Conservation (phyloP, 768 basidiomycete species). For the Hypholoma sublateritium region DNA sequence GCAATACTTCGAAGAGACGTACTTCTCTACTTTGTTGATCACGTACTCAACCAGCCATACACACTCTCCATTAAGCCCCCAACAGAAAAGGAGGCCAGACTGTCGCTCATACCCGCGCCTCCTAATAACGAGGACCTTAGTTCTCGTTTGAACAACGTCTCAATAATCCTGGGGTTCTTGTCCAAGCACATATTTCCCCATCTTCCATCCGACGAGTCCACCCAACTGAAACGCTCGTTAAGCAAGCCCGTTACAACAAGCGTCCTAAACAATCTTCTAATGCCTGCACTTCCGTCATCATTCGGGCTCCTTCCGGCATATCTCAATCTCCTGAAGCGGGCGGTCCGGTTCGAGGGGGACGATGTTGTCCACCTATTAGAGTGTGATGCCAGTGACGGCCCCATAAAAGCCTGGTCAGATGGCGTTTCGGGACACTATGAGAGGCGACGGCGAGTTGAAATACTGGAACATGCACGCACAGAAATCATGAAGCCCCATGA, state of each 20-base stretch:
- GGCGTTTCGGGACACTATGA: slow-evolving; percentile 77
- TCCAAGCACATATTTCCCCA: slow-evolving; percentile 52
- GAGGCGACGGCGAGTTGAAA: slow-evolving; percentile 62
- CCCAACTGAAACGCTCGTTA: slow-evolving; percentile 54
- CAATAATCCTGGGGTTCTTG: slow-evolving; percentile 63
- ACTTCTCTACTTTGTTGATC: slow-evolving; percentile 55
- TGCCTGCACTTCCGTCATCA: slow-evolving; percentile 69
- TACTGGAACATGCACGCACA: slow-evolving; percentile 61
- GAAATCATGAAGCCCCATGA: slow-evolving; percentile 48
- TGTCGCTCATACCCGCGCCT: slow-evolving; percentile 48
- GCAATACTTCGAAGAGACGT: slow-evolving; percentile 67
- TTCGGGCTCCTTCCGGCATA: slow-evolving; percentile 61
- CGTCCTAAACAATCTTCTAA: slow-evolving; percentile 64
- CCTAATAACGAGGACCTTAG: slow-evolving; percentile 37
- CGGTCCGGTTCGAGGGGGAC: slow-evolving; percentile 65
- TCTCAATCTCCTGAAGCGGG: slow-evolving; percentile 53
- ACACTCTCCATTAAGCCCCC: slow-evolving; percentile 38
- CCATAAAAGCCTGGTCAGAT: slow-evolving; percentile 69
- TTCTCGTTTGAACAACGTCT: slow-evolving; percentile 54
- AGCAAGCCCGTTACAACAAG: slow-evolving; percentile 59
- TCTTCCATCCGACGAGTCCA: slow-evolving; percentile 47
- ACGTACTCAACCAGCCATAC: slow-evolving; percentile 52
- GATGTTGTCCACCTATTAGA: slow-evolving; percentile 51
- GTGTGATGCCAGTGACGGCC: slow-evolving; percentile 43
- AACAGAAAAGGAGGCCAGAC: slow-evolving; percentile 38